Evolutionary conservation across 1,139 yeast genomes (phyloP).

Genomic region (Debaryomyces sp.): DNA sequence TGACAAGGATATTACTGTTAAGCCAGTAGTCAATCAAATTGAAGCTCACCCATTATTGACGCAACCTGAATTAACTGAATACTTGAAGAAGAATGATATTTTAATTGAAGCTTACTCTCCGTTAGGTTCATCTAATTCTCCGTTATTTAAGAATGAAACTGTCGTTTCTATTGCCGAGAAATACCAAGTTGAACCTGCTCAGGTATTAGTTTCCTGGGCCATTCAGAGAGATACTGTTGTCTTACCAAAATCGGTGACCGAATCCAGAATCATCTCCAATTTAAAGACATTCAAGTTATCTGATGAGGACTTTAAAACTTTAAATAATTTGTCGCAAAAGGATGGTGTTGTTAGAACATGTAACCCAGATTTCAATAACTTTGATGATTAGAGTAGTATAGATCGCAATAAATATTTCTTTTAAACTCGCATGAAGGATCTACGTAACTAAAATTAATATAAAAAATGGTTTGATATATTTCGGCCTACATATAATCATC

Average conservation of each 20-base stretch:
- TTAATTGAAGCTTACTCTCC: constrained; percentile 61
- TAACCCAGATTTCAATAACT: constrained; percentile 21
- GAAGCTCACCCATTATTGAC: constrained; percentile 65
- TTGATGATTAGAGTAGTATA: not conserved
- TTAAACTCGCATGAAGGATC: too few species aligned
- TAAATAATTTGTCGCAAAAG: constrained; percentile 33
- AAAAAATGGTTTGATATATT: too few species aligned
- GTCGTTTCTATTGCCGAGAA: constrained; percentile 47
- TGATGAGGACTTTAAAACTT: constrained; percentile 37
- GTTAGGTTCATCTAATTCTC: constrained; percentile 53
- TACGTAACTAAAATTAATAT: too few species aligned
- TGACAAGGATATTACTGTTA: constrained; percentile 47
- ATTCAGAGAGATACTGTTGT: constrained; percentile 54
- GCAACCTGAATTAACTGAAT: constrained; percentile 50
- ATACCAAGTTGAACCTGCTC: constrained; percentile 46
- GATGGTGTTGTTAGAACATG: constrained; percentile 36
- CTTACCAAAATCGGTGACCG: constrained; percentile 55
- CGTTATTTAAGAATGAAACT: constrained; percentile 46
- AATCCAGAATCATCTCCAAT: constrained; percentile 37
- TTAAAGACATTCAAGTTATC: constrained; percentile 33
- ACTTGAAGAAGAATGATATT: constrained; percentile 45
- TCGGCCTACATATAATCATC: too few species aligned
- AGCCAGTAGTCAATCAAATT: constrained; percentile 61
- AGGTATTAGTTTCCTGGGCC: constrained; percentile 56
- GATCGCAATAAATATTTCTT: not conserved